Conservation (phyloP, 2,329 filamentous ascomycete species). For the Aspergillus ustus region DNA sequence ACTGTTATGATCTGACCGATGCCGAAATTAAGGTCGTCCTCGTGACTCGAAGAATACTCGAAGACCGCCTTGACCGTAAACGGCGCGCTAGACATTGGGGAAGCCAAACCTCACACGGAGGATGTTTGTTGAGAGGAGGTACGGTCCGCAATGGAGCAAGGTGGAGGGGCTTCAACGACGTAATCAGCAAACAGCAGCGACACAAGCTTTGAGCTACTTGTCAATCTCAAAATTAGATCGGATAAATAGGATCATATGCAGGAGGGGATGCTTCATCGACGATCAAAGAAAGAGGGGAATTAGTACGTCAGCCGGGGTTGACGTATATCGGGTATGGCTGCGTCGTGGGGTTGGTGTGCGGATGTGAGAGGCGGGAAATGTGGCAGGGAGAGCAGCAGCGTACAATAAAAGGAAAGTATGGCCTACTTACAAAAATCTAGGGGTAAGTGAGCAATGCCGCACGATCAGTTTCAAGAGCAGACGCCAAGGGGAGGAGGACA, state of each 20-base stretch:
- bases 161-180: slow-evolving; percentile 13
- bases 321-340: slow-evolving; percentile 32
- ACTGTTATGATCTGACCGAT: slow-evolving; percentile 91
- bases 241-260: slow-evolving; percentile 27
- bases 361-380: slow-evolving; percentile 15
- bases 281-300: slow-evolving; percentile 28
- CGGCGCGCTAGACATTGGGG: slow-evolving; percentile 69
- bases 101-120: slow-evolving; percentile 32
- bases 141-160: slow-evolving; percentile 17
- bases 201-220: slow-evolving; percentile 24
- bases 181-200: slow-evolving; percentile 17
- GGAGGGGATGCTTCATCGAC: slow-evolving; percentile 18
- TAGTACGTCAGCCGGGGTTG: slow-evolving; percentile 36
- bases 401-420: neutral
- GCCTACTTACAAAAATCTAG: slow-evolving; percentile 21
- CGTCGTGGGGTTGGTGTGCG: slow-evolving; percentile 31
- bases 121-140: slow-evolving; percentile 12
- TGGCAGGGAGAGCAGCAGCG: slow-evolving; percentile 2
- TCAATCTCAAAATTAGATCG: slow-evolving; percentile 26
- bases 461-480: slow-evolving; percentile 5
- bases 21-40: slow-evolving; percentile 89
- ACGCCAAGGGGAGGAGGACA: slow-evolving; percentile 18
- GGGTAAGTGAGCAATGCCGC: neutral
- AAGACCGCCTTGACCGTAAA: slow-evolving; percentile 97
- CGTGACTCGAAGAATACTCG: slow-evolving; percentile 90